phyloP scores from a whole-genome alignment of 2,329 filamentous ascomycete genomes.

The Raffaelea albimanens region DNA sequence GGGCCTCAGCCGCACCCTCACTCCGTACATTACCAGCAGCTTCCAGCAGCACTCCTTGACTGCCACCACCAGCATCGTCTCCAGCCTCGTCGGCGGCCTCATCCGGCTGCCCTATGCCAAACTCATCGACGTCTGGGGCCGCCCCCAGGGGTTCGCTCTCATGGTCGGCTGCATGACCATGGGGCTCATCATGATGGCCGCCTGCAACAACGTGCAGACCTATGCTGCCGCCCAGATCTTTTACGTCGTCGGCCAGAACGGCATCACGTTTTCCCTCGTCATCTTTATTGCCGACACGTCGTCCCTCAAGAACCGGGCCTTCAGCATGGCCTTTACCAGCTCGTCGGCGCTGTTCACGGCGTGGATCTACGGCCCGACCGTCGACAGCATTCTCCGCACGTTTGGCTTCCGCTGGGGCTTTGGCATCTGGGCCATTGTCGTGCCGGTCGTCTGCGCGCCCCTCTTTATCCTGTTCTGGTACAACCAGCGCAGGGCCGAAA shows the following conservation, averaged over 20 bases:
- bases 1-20: conserved; percentile 26
- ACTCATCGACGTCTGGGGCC: conserved; percentile 56
- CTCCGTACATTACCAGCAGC: conserved; percentile 37
- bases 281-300: conserved; percentile 61
- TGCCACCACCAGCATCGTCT: conserved; percentile 41
- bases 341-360: conserved; percentile 57
- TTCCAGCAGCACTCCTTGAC: conserved; percentile 45
- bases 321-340: conserved; percentile 52
- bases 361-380: conserved; percentile 49
- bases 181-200: conserved; percentile 55
- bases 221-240: conserved; percentile 58
- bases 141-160: conserved; percentile 49
- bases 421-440: conserved; percentile 54
- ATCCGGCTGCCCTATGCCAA: conserved; percentile 56
- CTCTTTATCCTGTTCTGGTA: conserved; percentile 44
- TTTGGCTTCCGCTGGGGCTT: conserved; percentile 59
- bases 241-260: conserved; percentile 44
- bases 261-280: conserved; percentile 27
- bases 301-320: conserved; percentile 51
- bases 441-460: conserved; percentile 49
- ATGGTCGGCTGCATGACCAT: conserved; percentile 39
- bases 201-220: conserved; percentile 46
- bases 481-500: conserved; percentile 45
- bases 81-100: conserved; percentile 44
- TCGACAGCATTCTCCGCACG: conserved; percentile 36